Evolutionary conservation across 2,329 filamentous ascomycete species (phyloP), one percentile per base, ranked within the genome.

Genomic region (Cytospora mali): DNA sequence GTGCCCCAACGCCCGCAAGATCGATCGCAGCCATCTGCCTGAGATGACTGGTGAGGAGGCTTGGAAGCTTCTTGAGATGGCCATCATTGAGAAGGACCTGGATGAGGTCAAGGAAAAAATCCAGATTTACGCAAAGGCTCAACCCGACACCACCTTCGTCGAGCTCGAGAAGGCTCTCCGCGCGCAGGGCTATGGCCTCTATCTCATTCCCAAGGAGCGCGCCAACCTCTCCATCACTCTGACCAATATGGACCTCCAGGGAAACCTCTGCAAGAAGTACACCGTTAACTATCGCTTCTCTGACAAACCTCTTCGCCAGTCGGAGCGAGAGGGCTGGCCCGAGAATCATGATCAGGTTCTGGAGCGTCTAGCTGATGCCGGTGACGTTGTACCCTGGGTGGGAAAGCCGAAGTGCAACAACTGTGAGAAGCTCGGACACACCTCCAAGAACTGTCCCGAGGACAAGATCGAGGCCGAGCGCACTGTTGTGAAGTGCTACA

Each of bases 181-280:
- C 7, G 68, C 74, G 1, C 76, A 84, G 49, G 71, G 77, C 0
- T 79, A 89, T 63, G 74, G 75, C 3, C 75, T 89, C 16, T 88
- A 81, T 75, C 75, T 92, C 58, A 88, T 91, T 67, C 85, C 85
- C 6, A 73, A 84, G 6, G 83, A 90, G 77, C 82, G 84, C 67
- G 75, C 82, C 35, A 72, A 80, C 6, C 73, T 89, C 31, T 71
- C 79, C 0, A 71, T 75, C 1, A 85, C 86, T 6, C 82, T 87
- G 67, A 90, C 86, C 64, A 88, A 89, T 74, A 89, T 91, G 84
- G 88, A 91, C 66, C 76, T 91, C 1, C 88, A 91, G 69, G 89
- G 89, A 6, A 84, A 89, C 65, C 76, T 88, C 23, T 82, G 82
- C 62, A 87, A 86, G 73, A 87, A 86, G 71, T 91, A 83, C 68